These are phyloP conservation scores for Lactarius trivialis DNA, from an alignment of 768 basidiomycete species.

Conservation along the genomic window DNA sequence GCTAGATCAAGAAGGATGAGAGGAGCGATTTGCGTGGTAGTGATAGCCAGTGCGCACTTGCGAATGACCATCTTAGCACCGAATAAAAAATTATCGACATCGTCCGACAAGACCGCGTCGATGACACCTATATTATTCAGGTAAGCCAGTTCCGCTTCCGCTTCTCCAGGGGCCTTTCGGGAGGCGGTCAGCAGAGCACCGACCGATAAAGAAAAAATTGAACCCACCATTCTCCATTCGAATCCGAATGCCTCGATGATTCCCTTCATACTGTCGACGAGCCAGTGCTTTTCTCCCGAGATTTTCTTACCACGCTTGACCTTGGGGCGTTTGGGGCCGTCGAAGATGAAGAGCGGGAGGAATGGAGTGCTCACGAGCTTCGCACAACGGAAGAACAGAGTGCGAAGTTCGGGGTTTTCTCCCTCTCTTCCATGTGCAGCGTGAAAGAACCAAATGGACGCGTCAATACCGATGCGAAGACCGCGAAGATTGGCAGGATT, in stretches of 20 bases:
- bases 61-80: slow-evolving; percentile 78
- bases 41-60: slow-evolving; percentile 47
- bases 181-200: slow-evolving; percentile 22
- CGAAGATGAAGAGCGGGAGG: slow-evolving; percentile 87
- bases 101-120: slow-evolving; percentile 87
- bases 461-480: slow-evolving; percentile 81
- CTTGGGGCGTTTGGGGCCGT: slow-evolving; percentile 78
- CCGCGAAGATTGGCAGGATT: slow-evolving; percentile 62
- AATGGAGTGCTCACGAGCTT: slow-evolving; percentile 72
- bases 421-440: slow-evolving; percentile 69
- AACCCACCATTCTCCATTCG: slow-evolving; percentile 59
- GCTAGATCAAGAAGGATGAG: slow-evolving; percentile 31
- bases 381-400: slow-evolving; percentile 79
- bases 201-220: not conserved
- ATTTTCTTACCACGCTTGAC: slow-evolving; percentile 75
- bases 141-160: slow-evolving; percentile 89
- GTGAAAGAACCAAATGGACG: slow-evolving; percentile 77
- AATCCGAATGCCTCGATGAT: slow-evolving; percentile 78
- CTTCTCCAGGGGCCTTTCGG: slow-evolving; percentile 84
- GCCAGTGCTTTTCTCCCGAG: slow-evolving; percentile 52
- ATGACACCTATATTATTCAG: slow-evolving; percentile 76
- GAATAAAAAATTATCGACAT: slow-evolving; percentile 89
- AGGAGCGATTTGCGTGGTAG: not conserved
- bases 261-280: slow-evolving; percentile 69
- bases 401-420: slow-evolving; percentile 82